These are phyloP conservation scores for Vitis riparia DNA, from an alignment of 164 flowering plant species.

Conservation along the genomic window DNA sequence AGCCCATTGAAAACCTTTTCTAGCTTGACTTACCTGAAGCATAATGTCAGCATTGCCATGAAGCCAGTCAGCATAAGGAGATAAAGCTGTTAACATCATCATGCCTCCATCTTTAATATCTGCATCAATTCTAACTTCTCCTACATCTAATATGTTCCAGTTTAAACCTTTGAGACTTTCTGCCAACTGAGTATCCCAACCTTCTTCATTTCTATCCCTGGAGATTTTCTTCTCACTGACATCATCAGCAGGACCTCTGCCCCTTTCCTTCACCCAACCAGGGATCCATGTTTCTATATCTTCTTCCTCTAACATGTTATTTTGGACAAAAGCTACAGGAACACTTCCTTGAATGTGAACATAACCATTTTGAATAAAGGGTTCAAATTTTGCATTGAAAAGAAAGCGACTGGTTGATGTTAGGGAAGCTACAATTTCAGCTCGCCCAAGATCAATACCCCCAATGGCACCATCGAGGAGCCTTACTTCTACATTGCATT, in stretches of 20 bases:
- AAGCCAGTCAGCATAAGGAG: conserved; percentile 93
- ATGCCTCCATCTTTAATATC: conserved; percentile 99
- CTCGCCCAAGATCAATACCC: conserved; percentile 95
- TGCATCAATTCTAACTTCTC: conserved; percentile 97
- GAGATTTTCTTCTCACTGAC: conserved; percentile 53
- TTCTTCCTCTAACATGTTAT: conserved; percentile 53
- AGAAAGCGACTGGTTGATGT: conserved; percentile 92
- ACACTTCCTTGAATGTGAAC: conserved; percentile 99
- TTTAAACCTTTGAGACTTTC: conserved; percentile 89
- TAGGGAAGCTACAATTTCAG: conserved; percentile 92
- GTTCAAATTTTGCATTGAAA: conserved; percentile 95
- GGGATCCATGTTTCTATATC: conserved; percentile 54
- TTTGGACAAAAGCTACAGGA: conserved; percentile 70
- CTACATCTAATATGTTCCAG: conserved; percentile 88
- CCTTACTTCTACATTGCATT: conserved; percentile 98
- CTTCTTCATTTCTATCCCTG: conserved; percentile 85
- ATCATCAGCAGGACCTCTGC: conserved; percentile 50
- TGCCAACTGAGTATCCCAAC: conserved; percentile 82
- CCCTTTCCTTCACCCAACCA: conserved; percentile 61
- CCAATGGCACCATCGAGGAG: conserved; percentile 96
- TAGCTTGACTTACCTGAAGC: conserved; percentile 64
- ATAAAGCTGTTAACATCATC: conserved; percentile 92
- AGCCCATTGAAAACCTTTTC: conserved; percentile 1
- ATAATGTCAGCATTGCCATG: conserved; percentile 94
- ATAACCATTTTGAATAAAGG: conserved; percentile 91